Evolutionary conservation across 2,329 filamentous ascomycete species (phyloP).

Genomic region (Arthrocladium fulminans): DNA sequence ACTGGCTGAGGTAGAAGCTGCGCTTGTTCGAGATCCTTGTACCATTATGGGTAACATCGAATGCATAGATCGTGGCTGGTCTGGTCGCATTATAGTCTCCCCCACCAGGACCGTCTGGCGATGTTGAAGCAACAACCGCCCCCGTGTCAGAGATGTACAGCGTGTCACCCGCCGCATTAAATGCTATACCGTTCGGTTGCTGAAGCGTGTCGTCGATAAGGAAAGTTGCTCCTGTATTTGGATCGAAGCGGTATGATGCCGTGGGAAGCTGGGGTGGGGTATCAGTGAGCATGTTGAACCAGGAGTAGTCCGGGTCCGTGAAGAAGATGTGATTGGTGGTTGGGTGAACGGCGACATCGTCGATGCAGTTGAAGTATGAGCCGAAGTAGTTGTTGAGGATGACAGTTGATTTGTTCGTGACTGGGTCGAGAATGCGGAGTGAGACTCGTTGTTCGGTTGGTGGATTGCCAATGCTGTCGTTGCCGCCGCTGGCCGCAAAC

Average conservation of each 20-base stretch:
- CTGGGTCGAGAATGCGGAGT: conserved; percentile 38
- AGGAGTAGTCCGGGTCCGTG: conserved; percentile 38
- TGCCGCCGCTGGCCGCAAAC: conserved; percentile 33
- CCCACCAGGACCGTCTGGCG: conserved; percentile 21
- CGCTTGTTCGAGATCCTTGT: conserved; percentile 32
- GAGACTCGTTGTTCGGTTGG: conserved; percentile 31
- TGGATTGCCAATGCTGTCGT: conserved; percentile 28
- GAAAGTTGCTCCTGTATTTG: conserved; percentile 27
- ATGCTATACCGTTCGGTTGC: conserved; percentile 37
- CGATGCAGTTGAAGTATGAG: conserved; percentile 37
- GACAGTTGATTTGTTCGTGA: conserved; percentile 33
- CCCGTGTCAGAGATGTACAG: conserved; percentile 37
- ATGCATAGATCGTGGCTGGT: conserved; percentile 27
- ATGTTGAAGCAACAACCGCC: conserved; percentile 23
- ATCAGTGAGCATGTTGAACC: conserved; percentile 30
- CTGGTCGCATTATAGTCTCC: conserved; percentile 19
- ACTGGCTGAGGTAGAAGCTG: conserved; percentile 32
- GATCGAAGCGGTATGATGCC: conserved; percentile 34
- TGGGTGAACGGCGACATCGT: conserved; percentile 36
- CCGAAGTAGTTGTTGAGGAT: conserved; percentile 42
- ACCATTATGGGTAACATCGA: conserved; percentile 30
- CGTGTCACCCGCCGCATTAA: conserved; percentile 32
- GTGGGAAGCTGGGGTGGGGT: conserved; percentile 29
- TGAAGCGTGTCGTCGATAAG: conserved; percentile 33
- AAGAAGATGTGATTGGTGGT: conserved; percentile 41